Evolutionary conservation across 73 alveolate species (phyloP), one percentile per base, ranked within the genome.

Genomic region (Paramecium sonneborni): DNA sequence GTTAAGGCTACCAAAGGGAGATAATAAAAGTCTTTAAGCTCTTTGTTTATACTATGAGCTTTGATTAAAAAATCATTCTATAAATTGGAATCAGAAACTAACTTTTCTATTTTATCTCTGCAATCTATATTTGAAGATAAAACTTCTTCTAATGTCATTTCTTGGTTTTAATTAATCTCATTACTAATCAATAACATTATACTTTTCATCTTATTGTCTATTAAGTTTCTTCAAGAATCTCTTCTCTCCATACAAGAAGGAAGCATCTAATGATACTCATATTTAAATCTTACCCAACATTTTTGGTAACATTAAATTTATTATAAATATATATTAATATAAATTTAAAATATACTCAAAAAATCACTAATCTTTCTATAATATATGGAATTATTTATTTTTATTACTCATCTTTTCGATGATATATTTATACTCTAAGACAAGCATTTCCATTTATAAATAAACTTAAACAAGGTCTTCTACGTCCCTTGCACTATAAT

Each of bases 201-300:
- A 72, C 86, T 38, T 79, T 10, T 79, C 90, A 38, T 79, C 90
- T 24, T 79, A 39, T 24, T 46, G 14, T 44, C 55, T n/a, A 39
- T 79, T 79, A 9, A 79, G 41, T 43, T 46, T 79, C 74, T 79
- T 79, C 5, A 39, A 44, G 32, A 43, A 79, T 79, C 90, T 38
- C 74, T 79, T 79, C 72, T 79, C 90, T 41, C 90, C 90, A 79
- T 41, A 79, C 9, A 79, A 62, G 72, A 79, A 79, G 44, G 90
- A 32, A 79, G 90, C 76, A 79, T 79, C 90, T 79, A 74, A 23
- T 74, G 3, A 37, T 11, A 7, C 14, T 52, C 26, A 52, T 4
- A 74, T 34, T 37, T 74, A 74, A 37, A 10, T 10, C 11, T 12
- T 74, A 74, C 87, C 87, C 20, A 79, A 79, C 74, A 43, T 43